Percentiles rank a stretch among this genome's conserved stretches.
Evolutionary conservation across 768 basidiomycete genomes (phyloP).

Genomic region (Kwoniella dejecticola): DNA sequence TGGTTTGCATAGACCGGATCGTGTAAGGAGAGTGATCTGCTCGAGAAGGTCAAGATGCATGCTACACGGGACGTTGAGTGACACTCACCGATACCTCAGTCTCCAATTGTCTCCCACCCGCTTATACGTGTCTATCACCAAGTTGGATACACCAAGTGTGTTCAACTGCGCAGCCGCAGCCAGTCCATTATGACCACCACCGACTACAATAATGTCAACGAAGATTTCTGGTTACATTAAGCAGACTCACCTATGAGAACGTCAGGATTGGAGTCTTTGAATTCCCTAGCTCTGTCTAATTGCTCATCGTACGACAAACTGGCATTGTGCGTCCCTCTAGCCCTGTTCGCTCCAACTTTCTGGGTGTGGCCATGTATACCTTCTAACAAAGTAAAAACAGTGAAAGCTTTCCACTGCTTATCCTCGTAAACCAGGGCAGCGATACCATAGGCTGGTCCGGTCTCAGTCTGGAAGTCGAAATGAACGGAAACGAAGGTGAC

Average conservation of each 20-base stretch:
- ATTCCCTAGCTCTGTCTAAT: slow-evolving; percentile 53
- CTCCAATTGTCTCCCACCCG: slow-evolving; percentile 55
- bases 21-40: slow-evolving; percentile 30
- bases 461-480: slow-evolving; percentile 38
- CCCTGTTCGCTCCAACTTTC: slow-evolving; percentile 59
- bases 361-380: slow-evolving; percentile 63
- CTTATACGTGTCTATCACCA: slow-evolving; percentile 63
- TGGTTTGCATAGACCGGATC: slow-evolving; percentile 57
- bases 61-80: too few species aligned
- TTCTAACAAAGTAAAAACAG: slow-evolving; percentile 65
- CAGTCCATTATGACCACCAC: slow-evolving; percentile 60
- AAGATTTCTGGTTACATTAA: too few species aligned
- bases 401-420: slow-evolving; percentile 65
- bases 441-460: slow-evolving; percentile 36
- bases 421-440: slow-evolving; percentile 32
- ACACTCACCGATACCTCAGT: slow-evolving; percentile 63
- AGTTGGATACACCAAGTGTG: slow-evolving; percentile 61
- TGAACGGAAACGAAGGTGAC: slow-evolving; percentile 38
- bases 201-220: slow-evolving; percentile 23
- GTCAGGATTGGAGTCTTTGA: slow-evolving; percentile 61
- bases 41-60: too few species aligned
- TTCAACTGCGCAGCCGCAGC: slow-evolving; percentile 69
- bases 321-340: slow-evolving; percentile 60
- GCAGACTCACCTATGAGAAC: slow-evolving; percentile 60
- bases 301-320: slow-evolving; percentile 55